phyloP scores from a whole-genome alignment of 805 yeast genomes.

The Metschnikowia orientalis region DNA sequence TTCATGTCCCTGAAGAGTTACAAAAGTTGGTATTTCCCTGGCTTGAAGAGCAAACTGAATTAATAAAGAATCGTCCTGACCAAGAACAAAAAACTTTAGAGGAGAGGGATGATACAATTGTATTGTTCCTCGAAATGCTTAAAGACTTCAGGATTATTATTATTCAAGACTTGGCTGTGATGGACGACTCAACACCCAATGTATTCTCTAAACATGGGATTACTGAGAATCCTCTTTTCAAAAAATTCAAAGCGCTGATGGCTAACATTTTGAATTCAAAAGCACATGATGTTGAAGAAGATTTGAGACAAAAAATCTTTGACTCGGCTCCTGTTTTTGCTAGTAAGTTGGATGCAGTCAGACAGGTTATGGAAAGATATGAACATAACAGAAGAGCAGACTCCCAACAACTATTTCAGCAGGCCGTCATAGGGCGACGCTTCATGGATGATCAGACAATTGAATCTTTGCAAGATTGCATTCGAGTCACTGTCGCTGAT shows the following conservation, averaged over 20 bases:
- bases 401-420: too few species aligned
- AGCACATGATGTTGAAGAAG: too few species aligned
- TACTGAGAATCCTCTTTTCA: constrained; percentile 2
- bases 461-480: too few species aligned
- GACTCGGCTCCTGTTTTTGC: not conserved
- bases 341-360: constrained; percentile 1
- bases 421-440: too few species aligned
- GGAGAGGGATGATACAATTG: not conserved
- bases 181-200: constrained; percentile 2
- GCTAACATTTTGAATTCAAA: too few species aligned
- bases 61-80: constrained; percentile 1
- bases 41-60: constrained; percentile 2
- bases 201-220: constrained; percentile 2
- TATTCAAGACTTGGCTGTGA: constrained; percentile 8
- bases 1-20: constrained; percentile 4
- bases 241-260: constrained; percentile 1
- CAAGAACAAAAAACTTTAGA: not conserved
- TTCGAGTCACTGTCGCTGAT: too few species aligned
- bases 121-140: constrained; percentile 4
- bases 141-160: constrained; percentile 4
- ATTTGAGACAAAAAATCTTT: not conserved
- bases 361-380: constrained; percentile 1
- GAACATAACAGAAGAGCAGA: too few species aligned
- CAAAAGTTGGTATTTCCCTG: constrained; percentile 5
- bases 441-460: too few species aligned